These are phyloP conservation scores for Chaetothyriales sp. DNA, from an alignment of 2,329 filamentous ascomycete species.

Conservation along the genomic window DNA sequence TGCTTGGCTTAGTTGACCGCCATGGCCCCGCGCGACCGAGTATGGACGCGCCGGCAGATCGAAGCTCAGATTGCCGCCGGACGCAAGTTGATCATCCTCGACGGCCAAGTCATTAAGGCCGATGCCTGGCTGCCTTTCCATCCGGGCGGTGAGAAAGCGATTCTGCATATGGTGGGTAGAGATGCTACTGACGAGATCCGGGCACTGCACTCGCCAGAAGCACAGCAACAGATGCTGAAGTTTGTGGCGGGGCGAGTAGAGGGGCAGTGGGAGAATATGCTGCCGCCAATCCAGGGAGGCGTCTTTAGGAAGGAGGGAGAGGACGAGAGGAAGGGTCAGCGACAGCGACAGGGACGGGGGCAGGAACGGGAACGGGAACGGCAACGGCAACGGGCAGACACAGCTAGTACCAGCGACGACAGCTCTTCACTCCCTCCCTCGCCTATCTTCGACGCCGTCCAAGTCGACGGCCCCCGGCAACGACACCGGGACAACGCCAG, in stretches of 20 bases:
- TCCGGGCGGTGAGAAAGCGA: conserved; percentile 81
- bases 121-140: conserved; percentile 84
- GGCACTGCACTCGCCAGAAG: conserved; percentile 68
- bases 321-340: conserved; percentile 23
- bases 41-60: conserved; percentile 51
- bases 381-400: not conserved
- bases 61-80: conserved; percentile 76
- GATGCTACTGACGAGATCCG: conserved; percentile 92
- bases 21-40: conserved; percentile 20
- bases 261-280: conserved; percentile 73
- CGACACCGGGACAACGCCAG: conserved; percentile 2
- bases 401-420: conserved; percentile 12
- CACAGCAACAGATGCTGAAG: conserved; percentile 59
- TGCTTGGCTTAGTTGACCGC: too few species aligned
- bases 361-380: too few species aligned
- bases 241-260: conserved; percentile 76
- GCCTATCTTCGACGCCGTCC: conserved; percentile 56
- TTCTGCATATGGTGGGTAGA: conserved; percentile 82
- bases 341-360: conserved; percentile 27
- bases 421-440: conserved; percentile 35
- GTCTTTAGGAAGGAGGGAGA: conserved; percentile 40
- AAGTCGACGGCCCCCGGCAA: conserved; percentile 1
- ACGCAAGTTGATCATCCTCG: conserved; percentile 63
- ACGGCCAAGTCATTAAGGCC: conserved; percentile 69
- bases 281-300: conserved; percentile 84